phyloP scores from a whole-genome alignment of 2,329 filamentous ascomycete species.

The Aureobasidium leucospermi region DNA sequence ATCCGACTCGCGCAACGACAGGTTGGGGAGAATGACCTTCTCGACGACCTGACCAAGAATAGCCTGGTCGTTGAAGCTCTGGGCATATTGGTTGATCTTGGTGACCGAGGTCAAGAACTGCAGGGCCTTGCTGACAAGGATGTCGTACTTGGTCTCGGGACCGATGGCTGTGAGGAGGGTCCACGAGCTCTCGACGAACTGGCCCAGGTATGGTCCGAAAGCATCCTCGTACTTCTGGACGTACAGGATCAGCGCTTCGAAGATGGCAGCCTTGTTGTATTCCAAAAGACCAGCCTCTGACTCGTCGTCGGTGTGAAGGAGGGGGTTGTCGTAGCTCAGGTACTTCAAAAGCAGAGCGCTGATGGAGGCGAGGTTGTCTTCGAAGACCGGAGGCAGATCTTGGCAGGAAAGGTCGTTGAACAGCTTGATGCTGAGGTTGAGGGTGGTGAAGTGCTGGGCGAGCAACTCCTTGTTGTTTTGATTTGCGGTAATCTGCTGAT shows the following conservation, averaged over 20 bases:
- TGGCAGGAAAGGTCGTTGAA: constrained; percentile 97
- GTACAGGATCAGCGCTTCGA: constrained; percentile 82
- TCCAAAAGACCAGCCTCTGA: constrained; percentile 77
- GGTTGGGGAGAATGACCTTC: constrained; percentile 90
- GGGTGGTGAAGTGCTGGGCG: constrained; percentile 70
- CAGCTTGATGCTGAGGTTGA: constrained; percentile 85
- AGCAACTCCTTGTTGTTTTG: constrained; percentile 67
- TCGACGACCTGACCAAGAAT: constrained; percentile 83
- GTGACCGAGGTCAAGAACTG: constrained; percentile 91
- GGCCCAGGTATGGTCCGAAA: constrained; percentile 70
- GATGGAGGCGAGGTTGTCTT: constrained; percentile 74
- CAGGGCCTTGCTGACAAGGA: constrained; percentile 85
- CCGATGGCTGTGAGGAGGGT: constrained; percentile 80
- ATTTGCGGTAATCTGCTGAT: constrained; percentile 64
- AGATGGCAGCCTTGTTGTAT: constrained; percentile 86
- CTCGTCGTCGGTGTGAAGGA: constrained; percentile 82
- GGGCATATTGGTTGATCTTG: constrained; percentile 67
- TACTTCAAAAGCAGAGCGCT: constrained; percentile 84
- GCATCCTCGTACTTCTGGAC: constrained; percentile 94
- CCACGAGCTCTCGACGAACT: constrained; percentile 89
- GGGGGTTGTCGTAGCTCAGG: constrained; percentile 76
- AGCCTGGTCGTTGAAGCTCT: constrained; percentile 74
- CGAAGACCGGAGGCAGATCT: constrained; percentile 88
- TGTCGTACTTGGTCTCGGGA: constrained; percentile 84
- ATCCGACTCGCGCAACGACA: constrained; percentile 85